Conservation (phyloP, 1,284 basidiomycete species). For the Veloboletus limbatus region DNA sequence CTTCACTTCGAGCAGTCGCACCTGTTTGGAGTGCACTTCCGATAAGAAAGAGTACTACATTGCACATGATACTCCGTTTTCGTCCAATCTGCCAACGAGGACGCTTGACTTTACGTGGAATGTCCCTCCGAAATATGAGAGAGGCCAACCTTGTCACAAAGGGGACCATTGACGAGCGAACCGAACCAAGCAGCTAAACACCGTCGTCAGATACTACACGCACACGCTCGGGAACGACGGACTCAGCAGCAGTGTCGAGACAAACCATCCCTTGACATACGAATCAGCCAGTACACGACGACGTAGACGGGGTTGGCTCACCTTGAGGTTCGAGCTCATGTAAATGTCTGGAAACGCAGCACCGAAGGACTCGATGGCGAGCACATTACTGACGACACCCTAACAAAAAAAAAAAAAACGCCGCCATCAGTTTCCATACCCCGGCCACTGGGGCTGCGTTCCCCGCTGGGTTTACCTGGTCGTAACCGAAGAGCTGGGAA, state of each 20-base stretch:
- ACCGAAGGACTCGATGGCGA: conserved; percentile 35
- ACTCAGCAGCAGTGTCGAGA: conserved; percentile 33
- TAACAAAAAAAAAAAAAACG: conserved; percentile 1
- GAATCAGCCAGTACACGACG: conserved; percentile 3
- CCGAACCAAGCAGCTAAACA: conserved; percentile 33
- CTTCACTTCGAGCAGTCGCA: conserved; percentile 27
- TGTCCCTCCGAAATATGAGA: background rate
- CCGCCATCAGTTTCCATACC: conserved; percentile 5
- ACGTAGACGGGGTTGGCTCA: conserved; percentile 1
- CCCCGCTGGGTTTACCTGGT: conserved; percentile 22
- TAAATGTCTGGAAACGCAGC: conserved; percentile 34
- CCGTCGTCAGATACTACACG: conserved; percentile 2
- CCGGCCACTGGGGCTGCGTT: background rate
- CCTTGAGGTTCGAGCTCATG: conserved; percentile 29
- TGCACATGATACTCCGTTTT: conserved; percentile 32
- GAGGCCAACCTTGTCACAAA: conserved; percentile 32
- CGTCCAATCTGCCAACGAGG: conserved; percentile 25
- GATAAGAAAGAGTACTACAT: conserved; percentile 32
- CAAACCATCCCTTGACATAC: conserved; percentile 31
- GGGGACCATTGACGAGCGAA: conserved; percentile 31
- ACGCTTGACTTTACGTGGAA: background rate
- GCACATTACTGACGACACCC: conserved; percentile 36
- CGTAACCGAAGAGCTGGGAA: conserved; percentile 33
- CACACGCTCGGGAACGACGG: conserved; percentile 9
- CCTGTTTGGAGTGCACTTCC: conserved; percentile 35